These are phyloP conservation scores for Phytophthora meadii DNA, from an alignment of 352 stramenopile genomes.

Conservation along the genomic window DNA sequence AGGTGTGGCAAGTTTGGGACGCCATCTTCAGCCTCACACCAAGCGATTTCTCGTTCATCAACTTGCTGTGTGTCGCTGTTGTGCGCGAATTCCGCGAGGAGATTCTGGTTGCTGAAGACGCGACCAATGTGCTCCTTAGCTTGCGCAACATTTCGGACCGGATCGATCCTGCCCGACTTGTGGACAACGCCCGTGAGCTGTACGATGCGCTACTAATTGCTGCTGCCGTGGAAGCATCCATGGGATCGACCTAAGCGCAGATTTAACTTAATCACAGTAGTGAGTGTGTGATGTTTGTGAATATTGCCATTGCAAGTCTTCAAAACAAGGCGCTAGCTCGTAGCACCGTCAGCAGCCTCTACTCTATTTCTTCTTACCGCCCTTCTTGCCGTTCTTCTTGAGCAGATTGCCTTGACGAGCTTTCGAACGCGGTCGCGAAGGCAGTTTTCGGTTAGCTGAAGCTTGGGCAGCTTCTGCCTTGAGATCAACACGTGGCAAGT, in stretches of 20 bases:
- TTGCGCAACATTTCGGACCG: constrained; percentile 64
- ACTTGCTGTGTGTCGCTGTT: constrained; percentile 76
- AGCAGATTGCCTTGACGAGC: constrained; percentile 42
- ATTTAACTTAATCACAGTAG: constrained; percentile 21
- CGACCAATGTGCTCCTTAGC: constrained; percentile 60
- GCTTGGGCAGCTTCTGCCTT: constrained; percentile 37
- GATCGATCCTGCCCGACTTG: constrained; percentile 54
- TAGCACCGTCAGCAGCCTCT: not conserved
- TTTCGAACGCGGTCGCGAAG: constrained; percentile 33
- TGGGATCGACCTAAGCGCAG: constrained; percentile 19
- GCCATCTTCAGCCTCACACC: constrained; percentile 78
- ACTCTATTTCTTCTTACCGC: constrained; percentile 40
- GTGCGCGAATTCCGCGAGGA: constrained; percentile 72
- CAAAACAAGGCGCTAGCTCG: not conserved
- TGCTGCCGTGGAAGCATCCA: constrained; percentile 60
- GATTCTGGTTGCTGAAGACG: constrained; percentile 68
- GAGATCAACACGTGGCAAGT: constrained; percentile 73
- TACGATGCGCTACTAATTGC: constrained; percentile 75
- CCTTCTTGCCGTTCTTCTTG: constrained; percentile 43
- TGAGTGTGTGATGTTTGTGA: constrained; percentile 6
- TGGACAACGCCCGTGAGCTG: constrained; percentile 66
- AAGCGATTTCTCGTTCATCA: constrained; percentile 79
- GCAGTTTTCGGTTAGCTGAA: constrained; percentile 23
- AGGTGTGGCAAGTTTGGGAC: constrained; percentile 85
- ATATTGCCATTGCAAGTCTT: constrained; percentile 3